Percentiles rank a stretch among this genome's conserved stretches.
Conservation (phyloP, 495 filamentous ascomycete genomes). For the Astrothelium subdiscretum region DNA sequence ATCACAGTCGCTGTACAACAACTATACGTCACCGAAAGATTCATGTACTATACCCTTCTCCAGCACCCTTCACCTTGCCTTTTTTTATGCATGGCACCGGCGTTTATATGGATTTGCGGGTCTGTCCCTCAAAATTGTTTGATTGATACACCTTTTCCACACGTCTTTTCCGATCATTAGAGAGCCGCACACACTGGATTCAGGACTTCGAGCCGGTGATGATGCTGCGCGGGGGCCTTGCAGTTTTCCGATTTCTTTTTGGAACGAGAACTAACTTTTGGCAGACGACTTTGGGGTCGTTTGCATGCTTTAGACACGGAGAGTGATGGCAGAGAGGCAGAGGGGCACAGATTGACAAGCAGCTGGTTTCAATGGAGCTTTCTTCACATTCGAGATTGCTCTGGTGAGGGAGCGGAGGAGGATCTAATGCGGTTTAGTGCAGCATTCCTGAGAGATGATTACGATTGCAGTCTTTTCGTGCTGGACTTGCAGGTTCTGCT, state of each 20-base stretch:
- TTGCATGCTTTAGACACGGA: not conserved
- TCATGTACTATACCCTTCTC: not conserved
- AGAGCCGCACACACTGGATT: not conserved
- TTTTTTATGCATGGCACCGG: conserved; percentile 18
- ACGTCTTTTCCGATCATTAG: not conserved
- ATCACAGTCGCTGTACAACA: conserved; percentile 7
- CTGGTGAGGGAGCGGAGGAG: not conserved
- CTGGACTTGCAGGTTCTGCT: not conserved
- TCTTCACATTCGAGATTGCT: not conserved
- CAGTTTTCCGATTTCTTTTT: not conserved
- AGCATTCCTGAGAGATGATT: not conserved
- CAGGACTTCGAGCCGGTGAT: not conserved
- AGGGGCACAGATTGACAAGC: not conserved
- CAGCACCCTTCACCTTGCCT: conserved; percentile 4
- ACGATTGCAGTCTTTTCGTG: not conserved
- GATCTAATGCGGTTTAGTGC: not conserved
- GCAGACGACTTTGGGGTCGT: not conserved
- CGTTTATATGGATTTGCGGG: conserved; percentile 7
- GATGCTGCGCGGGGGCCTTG: not conserved
- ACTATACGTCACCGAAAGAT: not conserved
- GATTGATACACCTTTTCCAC: not conserved
- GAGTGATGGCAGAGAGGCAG: not conserved
- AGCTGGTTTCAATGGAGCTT: not conserved
- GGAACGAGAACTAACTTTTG: not conserved
- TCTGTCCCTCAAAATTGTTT: conserved; percentile 2